Base-by-base conservation (phyloP, 1,284 basidiomycete species). In the Ustilago crameri region DNA sequence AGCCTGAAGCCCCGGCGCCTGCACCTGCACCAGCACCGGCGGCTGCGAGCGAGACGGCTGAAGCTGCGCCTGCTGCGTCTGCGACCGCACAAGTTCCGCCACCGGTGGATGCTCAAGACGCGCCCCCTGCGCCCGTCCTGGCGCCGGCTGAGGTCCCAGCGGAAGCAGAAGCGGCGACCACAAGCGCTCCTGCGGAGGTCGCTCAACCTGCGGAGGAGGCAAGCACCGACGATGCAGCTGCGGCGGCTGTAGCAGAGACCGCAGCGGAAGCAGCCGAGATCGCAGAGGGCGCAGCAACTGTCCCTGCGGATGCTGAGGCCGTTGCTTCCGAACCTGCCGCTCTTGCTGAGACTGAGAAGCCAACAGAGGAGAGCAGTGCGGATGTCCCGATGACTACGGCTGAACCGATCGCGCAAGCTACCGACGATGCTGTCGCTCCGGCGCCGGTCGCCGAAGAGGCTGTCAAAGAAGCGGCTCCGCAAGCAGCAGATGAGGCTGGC, bases 101-200 rank as follows among this genome's bases (percentile, higher is more conserved):
- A 8, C 18, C 50, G 35, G n/a, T 38, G 17, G 30, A 44, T 2
- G 17, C 47, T 34, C 24, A 35, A 26, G 17, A 24, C 17, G 26
- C 49, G 9, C 15, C 45, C 2, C 15, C 41, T 24, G 35, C 49
- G 30, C 20, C 49, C 9, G 45, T 27, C 8, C 17, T 49, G 46
- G 63, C 62, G 5, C 44, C 57, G 9, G 68, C 58, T 18, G 52
- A 62, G 18, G 30, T 45, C 9, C 49, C 47, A 32, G 51, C 60
- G 17, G 55, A 50, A 34, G 51, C 60, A 17, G 55, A 50, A 34
- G 27, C 41, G n/a, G 26, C 18, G 18, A 40, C 57, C 20, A 45
- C 46, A 23, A 34, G 34, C 12, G 32, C 46, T 17, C 34, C 51
- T 27, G 35, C 18, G 2, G 46, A 8, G 10, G 34, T 41, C 17